Evolutionary conservation across 1,284 basidiomycete genomes (phyloP).

Genomic region (Athelia psychrophila): DNA sequence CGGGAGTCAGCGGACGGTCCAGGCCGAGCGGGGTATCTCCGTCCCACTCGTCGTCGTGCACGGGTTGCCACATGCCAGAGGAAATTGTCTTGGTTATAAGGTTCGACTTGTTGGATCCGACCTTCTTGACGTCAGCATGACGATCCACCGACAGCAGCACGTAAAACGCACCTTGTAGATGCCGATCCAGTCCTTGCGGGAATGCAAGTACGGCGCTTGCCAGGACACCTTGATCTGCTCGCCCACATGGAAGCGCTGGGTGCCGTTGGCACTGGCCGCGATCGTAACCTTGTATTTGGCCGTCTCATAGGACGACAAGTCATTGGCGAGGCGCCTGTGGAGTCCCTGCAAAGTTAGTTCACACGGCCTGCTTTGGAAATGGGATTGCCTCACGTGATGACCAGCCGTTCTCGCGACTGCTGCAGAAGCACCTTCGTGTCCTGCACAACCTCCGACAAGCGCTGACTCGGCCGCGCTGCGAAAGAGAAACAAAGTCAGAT

Average conservation of each 20-base stretch:
- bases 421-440: slow-evolving; percentile 92
- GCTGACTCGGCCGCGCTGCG: slow-evolving; percentile 43
- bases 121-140: slow-evolving; percentile 37
- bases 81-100: slow-evolving; percentile 87
- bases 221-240: slow-evolving; percentile 87
- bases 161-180: slow-evolving; percentile 67
- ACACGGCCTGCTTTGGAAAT: neutral
- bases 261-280: slow-evolving; percentile 35
- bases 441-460: slow-evolving; percentile 79
- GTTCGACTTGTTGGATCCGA: slow-evolving; percentile 82
- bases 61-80: slow-evolving; percentile 90
- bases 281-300: neutral
- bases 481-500: too few species aligned
- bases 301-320: slow-evolving; percentile 68
- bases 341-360: neutral
- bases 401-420: slow-evolving; percentile 84
- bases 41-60: slow-evolving; percentile 91
- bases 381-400: slow-evolving; percentile 73
- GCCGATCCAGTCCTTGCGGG: slow-evolving; percentile 96
- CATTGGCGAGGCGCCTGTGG: slow-evolving; percentile 76
- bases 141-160: slow-evolving; percentile 1
- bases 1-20: slow-evolving; percentile 31
- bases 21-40: slow-evolving; percentile 74
- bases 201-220: slow-evolving; percentile 87
- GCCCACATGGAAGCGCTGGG: slow-evolving; percentile 82